These are phyloP conservation scores for Hypoxylon sp. DNA, from an alignment of 2,329 filamentous ascomycete genomes.

Conservation along the genomic window DNA sequence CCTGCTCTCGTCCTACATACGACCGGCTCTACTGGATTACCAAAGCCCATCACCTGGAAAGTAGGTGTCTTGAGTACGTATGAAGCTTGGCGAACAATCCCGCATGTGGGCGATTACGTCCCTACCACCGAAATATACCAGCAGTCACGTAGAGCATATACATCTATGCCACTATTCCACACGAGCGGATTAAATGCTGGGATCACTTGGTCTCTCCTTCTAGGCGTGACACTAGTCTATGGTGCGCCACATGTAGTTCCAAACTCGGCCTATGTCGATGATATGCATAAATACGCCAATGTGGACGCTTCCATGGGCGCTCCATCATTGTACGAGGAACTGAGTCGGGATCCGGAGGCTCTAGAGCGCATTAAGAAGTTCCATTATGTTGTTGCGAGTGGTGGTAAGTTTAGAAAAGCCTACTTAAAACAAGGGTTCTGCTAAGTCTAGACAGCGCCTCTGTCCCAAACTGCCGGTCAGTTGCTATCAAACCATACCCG, in stretches of 20 bases:
- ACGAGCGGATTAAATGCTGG: conserved; percentile 46
- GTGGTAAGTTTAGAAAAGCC: conserved; percentile 18
- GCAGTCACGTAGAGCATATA: conserved; percentile 37
- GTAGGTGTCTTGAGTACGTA: conserved; percentile 44
- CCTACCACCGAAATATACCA: conserved; percentile 36
- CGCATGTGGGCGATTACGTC: conserved; percentile 16
- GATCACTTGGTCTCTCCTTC: conserved; percentile 32
- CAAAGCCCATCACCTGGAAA: conserved; percentile 38
- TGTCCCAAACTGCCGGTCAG: conserved; percentile 39
- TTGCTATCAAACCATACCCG: conserved; percentile 36
- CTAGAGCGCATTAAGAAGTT: conserved; percentile 43
- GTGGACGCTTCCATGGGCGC: conserved; percentile 46
- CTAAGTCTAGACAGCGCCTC: conserved; percentile 31
- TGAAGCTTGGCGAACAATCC: conserved; percentile 46
- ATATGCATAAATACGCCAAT: conserved; percentile 46
- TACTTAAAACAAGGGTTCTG: not conserved
- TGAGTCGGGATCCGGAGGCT: conserved; percentile 40
- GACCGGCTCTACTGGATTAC: conserved; percentile 27
- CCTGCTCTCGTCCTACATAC: conserved; percentile 28
- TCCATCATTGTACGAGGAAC: conserved; percentile 44
- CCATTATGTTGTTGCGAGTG: conserved; percentile 43
- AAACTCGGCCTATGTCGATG: conserved; percentile 46
- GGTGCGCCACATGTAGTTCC: conserved; percentile 43
- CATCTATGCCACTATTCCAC: conserved; percentile 45
- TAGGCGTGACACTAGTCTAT: conserved; percentile 47